Conservation (phyloP, 2,329 filamentous ascomycete species). For the Gremmenia infestans region DNA sequence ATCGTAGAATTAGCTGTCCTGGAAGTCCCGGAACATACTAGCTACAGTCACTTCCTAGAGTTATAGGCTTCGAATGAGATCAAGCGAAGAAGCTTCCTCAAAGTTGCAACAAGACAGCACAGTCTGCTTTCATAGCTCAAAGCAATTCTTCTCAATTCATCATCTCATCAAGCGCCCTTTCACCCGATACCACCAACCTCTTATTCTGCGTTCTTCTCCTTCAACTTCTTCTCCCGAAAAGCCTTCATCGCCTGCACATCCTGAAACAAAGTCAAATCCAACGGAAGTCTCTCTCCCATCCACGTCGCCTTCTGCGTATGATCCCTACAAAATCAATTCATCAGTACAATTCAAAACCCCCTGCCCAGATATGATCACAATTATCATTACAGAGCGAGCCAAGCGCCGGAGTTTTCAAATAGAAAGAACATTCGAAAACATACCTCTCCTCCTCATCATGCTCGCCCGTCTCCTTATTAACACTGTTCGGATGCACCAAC, state of each 20-base stretch:
- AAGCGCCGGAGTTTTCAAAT: too few species aligned
- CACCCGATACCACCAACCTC: neutral
- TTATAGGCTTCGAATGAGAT: neutral
- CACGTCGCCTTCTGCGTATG: slow-evolving; percentile 62
- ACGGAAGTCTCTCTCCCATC: slow-evolving; percentile 62
- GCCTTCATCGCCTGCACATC: slow-evolving; percentile 5
- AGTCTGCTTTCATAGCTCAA: too few species aligned
- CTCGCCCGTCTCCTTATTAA: slow-evolving; percentile 45
- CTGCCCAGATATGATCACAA: too few species aligned
- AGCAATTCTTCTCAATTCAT: neutral
- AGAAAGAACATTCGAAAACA: too few species aligned
- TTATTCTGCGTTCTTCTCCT: neutral
- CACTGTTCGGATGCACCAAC: slow-evolving; percentile 78
- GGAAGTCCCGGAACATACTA: neutral
- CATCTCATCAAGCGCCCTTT: too few species aligned
- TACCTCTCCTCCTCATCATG: slow-evolving; percentile 22
- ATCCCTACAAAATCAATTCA: slow-evolving; percentile 13
- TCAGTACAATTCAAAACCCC: too few species aligned
- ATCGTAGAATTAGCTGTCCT: neutral
- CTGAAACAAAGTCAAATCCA: slow-evolving; percentile 52
- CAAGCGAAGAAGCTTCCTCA: neutral
- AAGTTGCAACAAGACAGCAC: too few species aligned
- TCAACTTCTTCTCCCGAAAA: too few species aligned
- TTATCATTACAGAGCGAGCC: too few species aligned
- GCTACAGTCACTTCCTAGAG: neutral